A percentile compares a stretch with the other conserved stretches of the same genome.
These are phyloP conservation scores for Allomyces arbusculus DNA, from an alignment of 192 early-diverging fungal species.

Conservation along the genomic window DNA sequence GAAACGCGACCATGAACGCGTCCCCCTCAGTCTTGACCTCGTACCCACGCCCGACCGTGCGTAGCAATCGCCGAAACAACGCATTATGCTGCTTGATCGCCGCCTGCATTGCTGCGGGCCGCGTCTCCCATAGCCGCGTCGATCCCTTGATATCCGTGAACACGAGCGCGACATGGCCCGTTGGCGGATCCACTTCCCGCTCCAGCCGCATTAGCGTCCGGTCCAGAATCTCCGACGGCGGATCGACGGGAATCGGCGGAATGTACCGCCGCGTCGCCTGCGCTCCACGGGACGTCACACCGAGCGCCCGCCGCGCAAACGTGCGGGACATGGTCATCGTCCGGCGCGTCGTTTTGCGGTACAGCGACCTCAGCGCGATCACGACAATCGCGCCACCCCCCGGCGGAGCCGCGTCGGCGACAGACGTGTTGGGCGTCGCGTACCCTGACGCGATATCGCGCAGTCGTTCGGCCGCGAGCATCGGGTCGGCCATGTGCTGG, in stretches of 20 bases:
- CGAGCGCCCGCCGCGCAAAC: not conserved
- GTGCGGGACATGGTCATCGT: not conserved
- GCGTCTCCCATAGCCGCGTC: constrained; percentile 75
- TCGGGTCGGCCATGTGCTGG: no score
- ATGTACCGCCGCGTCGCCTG: constrained; percentile 17
- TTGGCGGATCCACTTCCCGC: constrained; percentile 62
- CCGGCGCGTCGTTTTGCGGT: constrained; percentile 4
- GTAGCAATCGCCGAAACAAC: constrained; percentile 60
- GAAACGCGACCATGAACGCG: constrained; percentile 83
- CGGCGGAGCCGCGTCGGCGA: constrained; percentile 21
- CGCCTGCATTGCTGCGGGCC: constrained; percentile 57
- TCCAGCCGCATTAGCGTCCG: constrained; percentile 35
- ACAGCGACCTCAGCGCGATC: constrained; percentile 58
- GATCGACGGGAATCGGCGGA: constrained; percentile 15
- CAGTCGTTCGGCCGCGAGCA: no score
- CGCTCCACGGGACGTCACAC: constrained; percentile 5
- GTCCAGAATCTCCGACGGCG: no score
- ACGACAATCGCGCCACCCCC: constrained; percentile 66
- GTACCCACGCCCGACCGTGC: constrained; percentile 57
- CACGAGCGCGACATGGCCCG: constrained; percentile 61
- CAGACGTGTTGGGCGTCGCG: constrained; percentile 29
- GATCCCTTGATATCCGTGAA: constrained; percentile 93
- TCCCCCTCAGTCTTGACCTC: constrained; percentile 94
- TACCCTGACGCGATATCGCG: constrained; percentile 6
- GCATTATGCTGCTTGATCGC: constrained; percentile 71